phyloP scores from a whole-genome alignment of 345 rosid genomes.

The Mallotus nudiflorus region DNA sequence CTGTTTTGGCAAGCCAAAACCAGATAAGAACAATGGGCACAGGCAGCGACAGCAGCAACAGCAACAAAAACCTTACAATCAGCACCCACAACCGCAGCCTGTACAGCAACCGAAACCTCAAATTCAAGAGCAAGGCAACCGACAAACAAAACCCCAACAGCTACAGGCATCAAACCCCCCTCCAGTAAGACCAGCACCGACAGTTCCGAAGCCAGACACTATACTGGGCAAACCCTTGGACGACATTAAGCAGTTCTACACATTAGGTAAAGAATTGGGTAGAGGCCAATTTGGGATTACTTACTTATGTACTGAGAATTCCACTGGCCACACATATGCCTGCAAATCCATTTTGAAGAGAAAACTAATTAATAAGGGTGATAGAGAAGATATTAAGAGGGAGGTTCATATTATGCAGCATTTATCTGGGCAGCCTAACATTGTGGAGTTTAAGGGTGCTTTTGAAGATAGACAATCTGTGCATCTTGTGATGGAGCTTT shows the following conservation, averaged over 20 bases:
- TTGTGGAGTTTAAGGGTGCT: slow-evolving; percentile 76
- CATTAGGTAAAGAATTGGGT: slow-evolving; percentile 68
- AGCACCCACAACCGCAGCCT: slow-evolving; percentile 13
- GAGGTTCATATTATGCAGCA: slow-evolving; percentile 87
- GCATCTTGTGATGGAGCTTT: slow-evolving; percentile 88
- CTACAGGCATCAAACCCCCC: slow-evolving; percentile 11
- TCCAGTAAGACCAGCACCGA: background rate
- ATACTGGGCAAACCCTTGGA: slow-evolving; percentile 73
- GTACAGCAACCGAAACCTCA: slow-evolving; percentile 38
- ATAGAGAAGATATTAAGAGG: slow-evolving; percentile 68
- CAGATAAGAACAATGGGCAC: slow-evolving; percentile 32
- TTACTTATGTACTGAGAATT: slow-evolving; percentile 67
- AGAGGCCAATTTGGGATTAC: slow-evolving; percentile 87
- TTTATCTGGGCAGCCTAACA: slow-evolving; percentile 77
- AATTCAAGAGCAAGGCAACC: slow-evolving; percentile 15
- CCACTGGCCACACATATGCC: slow-evolving; percentile 65
- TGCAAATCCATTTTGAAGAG: slow-evolving; percentile 83
- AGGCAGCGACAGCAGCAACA: slow-evolving; percentile 27
- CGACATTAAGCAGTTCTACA: slow-evolving; percentile 55
- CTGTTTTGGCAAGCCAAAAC: slow-evolving; percentile 43
- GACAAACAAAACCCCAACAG: slow-evolving; percentile 11
- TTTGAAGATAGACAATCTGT: slow-evolving; percentile 76
- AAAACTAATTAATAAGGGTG: slow-evolving; percentile 54
- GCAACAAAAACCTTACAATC: too few species aligned
- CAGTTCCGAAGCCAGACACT: slow-evolving; percentile 37